Evolutionary conservation across 139 green algal genomes (phyloP).

Genomic region (Micractinium sp.): DNA sequence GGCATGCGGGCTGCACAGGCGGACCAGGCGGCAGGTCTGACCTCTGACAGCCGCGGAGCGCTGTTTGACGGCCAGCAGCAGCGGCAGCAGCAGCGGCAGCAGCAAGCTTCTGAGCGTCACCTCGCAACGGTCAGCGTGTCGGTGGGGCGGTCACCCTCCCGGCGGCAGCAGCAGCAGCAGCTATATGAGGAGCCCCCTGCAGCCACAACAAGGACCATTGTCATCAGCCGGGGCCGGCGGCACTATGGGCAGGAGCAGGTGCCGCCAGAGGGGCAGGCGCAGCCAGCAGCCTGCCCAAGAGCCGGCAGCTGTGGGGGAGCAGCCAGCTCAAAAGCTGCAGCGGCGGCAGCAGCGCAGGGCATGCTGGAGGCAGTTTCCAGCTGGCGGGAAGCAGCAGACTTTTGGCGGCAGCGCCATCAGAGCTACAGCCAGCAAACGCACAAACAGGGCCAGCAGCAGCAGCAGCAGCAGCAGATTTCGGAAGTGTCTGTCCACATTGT

Average conservation of each 20-base stretch:
- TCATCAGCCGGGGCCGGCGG: background rate
- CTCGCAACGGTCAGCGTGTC: background rate
- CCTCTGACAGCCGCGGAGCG: too few relatives aligned
- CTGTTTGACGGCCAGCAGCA: background rate
- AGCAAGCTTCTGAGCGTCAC: background rate
- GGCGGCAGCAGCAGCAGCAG: background rate
- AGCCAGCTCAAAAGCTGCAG: background rate
- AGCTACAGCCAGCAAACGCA: background rate
- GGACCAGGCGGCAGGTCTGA: background rate
- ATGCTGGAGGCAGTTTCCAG: background rate
- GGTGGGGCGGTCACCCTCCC: too few relatives aligned
- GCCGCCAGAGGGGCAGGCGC: background rate
- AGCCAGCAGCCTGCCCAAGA: background rate
- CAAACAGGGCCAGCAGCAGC: background rate
- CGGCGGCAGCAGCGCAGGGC: constrained; percentile 7
- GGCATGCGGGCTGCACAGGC: background rate
- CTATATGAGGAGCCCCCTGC: background rate
- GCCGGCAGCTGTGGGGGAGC: background rate
- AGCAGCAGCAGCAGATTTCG: too few relatives aligned
- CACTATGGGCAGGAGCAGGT: background rate
- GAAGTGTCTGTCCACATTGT: too few relatives aligned
- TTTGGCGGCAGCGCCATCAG: constrained; percentile 18
- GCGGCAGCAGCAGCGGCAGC: background rate
- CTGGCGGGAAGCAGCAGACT: constrained; percentile 28
- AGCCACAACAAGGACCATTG: background rate